Conservation (phyloP, 2,329 filamentous ascomycete species). For the Sordariomycetes sp. region DNA sequence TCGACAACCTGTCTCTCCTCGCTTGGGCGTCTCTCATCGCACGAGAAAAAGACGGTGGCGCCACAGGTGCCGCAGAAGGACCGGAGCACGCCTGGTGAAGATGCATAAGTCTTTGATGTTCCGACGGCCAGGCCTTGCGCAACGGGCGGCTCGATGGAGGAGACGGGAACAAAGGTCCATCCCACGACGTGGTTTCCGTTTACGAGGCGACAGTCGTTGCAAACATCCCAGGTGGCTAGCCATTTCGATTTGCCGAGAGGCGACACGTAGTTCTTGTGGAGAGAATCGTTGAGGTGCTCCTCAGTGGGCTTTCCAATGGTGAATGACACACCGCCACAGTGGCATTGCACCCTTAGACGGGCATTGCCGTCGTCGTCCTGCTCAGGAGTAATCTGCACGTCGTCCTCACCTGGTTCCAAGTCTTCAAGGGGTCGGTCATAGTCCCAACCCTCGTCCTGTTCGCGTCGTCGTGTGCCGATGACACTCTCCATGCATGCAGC, state of each 20-base stretch:
- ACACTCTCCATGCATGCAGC: slow-evolving; percentile 21
- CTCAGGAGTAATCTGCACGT: slow-evolving; percentile 17
- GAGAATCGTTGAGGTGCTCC: slow-evolving; percentile 14
- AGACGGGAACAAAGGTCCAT: slow-evolving; percentile 32
- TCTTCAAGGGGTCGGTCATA: slow-evolving; percentile 17
- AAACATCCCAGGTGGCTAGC: slow-evolving; percentile 29
- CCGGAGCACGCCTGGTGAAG: slow-evolving; percentile 26
- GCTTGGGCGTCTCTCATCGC: slow-evolving; percentile 14
- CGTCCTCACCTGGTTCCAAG: slow-evolving; percentile 24
- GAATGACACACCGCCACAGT: slow-evolving; percentile 38
- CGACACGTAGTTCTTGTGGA: slow-evolving; percentile 22
- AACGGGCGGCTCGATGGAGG: slow-evolving; percentile 24
- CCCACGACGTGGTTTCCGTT: slow-evolving; percentile 29
- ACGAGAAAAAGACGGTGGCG: slow-evolving; percentile 29
- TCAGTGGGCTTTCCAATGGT: slow-evolving; percentile 28
- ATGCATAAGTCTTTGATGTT: slow-evolving; percentile 32
- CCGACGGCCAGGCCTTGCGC: slow-evolving; percentile 26
- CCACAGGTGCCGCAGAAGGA: slow-evolving; percentile 38
- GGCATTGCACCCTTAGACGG: slow-evolving; percentile 31
- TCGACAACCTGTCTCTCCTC: slow-evolving; percentile 27
- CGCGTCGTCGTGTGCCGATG: no score
- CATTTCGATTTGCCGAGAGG: slow-evolving; percentile 29
- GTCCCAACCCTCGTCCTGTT: no score
- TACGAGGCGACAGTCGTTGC: slow-evolving; percentile 33
- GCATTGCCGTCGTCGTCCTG: slow-evolving; percentile 23